Percentiles rank a stretch among this genome's conserved stretches.
Conservation (phyloP, 2,329 filamentous ascomycete genomes). For the Calonectria montana region DNA sequence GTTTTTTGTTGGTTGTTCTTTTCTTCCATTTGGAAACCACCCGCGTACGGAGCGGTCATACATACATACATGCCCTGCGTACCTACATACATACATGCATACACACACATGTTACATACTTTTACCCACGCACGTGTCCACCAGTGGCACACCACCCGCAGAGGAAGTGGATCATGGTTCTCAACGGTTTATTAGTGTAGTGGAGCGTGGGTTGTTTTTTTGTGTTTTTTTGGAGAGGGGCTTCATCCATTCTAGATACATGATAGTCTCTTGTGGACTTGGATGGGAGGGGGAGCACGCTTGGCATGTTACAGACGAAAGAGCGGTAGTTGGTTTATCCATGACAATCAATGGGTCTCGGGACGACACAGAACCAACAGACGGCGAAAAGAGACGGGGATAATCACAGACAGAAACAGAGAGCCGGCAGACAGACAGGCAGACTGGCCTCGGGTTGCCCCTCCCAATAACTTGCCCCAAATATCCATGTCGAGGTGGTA, state of each 20-base stretch:
- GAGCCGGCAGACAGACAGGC: neutral
- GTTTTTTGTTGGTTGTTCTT: neutral
- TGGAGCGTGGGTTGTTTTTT: neutral
- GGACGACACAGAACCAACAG: neutral
- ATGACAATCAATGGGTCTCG: neutral
- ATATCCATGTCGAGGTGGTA: slow-evolving; percentile 7
- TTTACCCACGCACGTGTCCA: neutral
- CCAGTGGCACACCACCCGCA: neutral
- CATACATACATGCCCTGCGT: too few species aligned
- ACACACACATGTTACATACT: neutral
- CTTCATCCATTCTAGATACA: too few species aligned
- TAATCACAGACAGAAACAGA: neutral
- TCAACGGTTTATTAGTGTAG: slow-evolving; percentile 3
- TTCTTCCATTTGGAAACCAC: neutral
- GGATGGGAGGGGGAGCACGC: neutral
- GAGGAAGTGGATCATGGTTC: neutral
- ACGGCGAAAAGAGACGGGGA: neutral
- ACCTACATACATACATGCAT: too few species aligned
- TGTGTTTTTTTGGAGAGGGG: neutral
- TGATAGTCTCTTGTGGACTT: neutral
- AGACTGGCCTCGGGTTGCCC: neutral
- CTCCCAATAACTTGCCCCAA: neutral
- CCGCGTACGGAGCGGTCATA: neutral
- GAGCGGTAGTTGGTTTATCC: neutral
- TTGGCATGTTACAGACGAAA: neutral